Evolutionary conservation across 192 early-diverging fungal genomes (phyloP), one percentile per base, ranked within the genome.

Genomic region (Linnemannia exigua): DNA sequence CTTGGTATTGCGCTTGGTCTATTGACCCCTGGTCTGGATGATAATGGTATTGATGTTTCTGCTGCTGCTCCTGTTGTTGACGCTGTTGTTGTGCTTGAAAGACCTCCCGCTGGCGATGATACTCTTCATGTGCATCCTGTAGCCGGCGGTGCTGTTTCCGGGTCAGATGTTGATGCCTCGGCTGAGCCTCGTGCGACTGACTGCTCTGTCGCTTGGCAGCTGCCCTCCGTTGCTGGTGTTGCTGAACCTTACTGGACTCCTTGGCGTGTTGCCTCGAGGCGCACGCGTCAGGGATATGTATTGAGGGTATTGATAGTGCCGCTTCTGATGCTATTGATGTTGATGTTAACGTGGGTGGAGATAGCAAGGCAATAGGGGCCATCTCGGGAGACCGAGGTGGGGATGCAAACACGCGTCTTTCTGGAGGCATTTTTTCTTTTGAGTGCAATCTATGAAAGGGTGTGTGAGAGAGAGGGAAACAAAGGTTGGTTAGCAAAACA

Each of bases 401-500:
- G 11, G 70, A 73, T 3, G 81, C 74, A 31, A 72, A 66, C 17
- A 54, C 33, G 70, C 81, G 81, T 48, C 81, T 71, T 66, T 83
- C 81, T 33, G 81, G 81, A 8, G 81, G 81, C 81, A 83, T 82
- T 54, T 6, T 73, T 11, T 28, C n/a, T 25, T 44, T 5, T 41
- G 35, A 58, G 31, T 31, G 14, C 31, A 33, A 73, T 72, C 16
- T 52, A 22, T 14, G 1, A 5, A 73, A 25, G 28, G 52, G 15
- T 31, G 17, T 2, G 19, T 28, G 5, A 73, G 47, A 46, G 28
- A 14, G 11, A 16, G 11, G 2, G 11, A 61, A 9, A 9, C 28
- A 22, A 11, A 25, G 5, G 22, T 58, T 58, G 22, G 22, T 28
- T 1, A 28, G n/a, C 22, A 20, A 20, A 51, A 51, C 7, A 1